Evolutionary conservation across 2,329 filamentous ascomycete species (phyloP), one percentile per base, ranked within the genome.

Genomic region (Trichoderma brevicompactum): DNA sequence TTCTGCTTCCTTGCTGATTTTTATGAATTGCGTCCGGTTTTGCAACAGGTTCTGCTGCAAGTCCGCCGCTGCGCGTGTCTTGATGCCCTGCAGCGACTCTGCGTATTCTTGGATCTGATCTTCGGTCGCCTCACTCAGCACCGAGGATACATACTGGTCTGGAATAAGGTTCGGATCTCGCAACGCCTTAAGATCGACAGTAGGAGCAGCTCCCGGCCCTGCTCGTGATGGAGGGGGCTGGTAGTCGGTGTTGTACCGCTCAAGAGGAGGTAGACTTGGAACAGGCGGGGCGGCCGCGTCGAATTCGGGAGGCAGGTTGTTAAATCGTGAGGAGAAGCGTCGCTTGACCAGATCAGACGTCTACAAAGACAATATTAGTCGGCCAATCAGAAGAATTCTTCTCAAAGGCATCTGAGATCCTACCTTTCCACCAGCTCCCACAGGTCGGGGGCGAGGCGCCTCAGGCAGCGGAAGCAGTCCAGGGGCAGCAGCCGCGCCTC

Each of bases 1-100:
- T 79, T 99, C 95, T 2, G 96, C 95, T 80, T 99, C 95, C 79
- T 98, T 97, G 76, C 94, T 97, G 77, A 99, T 98, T 78, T 96
- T 96, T 82, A 99, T 98, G 75, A 99, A 99, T 74, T 98, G 95
- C 0, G 92, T 96, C 55, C 95, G 89, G 78, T 99, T 99, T 77
- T 97, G 94, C 78, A 96, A 94, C 58, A 99, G 91, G 78, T 94
- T 98, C 74, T 96, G 92, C 77, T 98, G 94, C 23, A 99, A 83
- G 71, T 98, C 94, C 55, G 88, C 85, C 5, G 90, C 89, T 8
- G 92, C 93, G 64, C 91, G 87, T 69, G 85, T 85, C 77, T 94
- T 94, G 65, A 95, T 83, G 71, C 89, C 90, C 69, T 88, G 88
- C 49, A 97, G 81, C 23, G 88, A 88, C 56, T 86, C 83, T 75